Evolutionary conservation across 2,329 filamentous ascomycete species (phyloP).

Genomic region (Hymenoscyphus linearis): DNA sequence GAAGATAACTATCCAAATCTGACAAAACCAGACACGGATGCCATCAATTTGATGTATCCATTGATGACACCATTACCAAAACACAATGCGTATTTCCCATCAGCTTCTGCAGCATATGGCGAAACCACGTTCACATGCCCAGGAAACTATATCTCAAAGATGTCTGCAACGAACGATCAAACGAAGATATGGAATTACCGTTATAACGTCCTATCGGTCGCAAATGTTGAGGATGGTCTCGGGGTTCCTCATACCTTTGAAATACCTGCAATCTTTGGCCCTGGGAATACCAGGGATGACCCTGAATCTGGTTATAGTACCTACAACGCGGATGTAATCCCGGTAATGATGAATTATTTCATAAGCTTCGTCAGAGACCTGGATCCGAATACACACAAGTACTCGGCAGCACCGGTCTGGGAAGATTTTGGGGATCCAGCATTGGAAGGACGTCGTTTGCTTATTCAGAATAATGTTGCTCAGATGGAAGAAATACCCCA

Average conservation of each 20-base stretch:
- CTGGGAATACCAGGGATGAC: conserved; percentile 30
- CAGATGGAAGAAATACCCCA: conserved; percentile 27
- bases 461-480: conserved; percentile 25
- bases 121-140: conserved; percentile 46
- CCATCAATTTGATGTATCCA: conserved; percentile 32
- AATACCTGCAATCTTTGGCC: conserved; percentile 35
- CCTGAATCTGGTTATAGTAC: conserved; percentile 30
- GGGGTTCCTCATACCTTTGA: conserved; percentile 37
- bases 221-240: conserved; percentile 33
- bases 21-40: conserved; percentile 23
- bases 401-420: conserved; percentile 28
- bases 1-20: conserved; percentile 35
- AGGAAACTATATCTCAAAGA: conserved; percentile 37
- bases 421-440: conserved; percentile 19
- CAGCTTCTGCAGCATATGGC: conserved; percentile 38
- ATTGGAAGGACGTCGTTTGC: conserved; percentile 20
- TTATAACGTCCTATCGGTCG: conserved; percentile 40
- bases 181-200: conserved; percentile 42
- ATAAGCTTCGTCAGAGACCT: conserved; percentile 39
- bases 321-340: conserved; percentile 31
- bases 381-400: conserved; percentile 36
- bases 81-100: conserved; percentile 34
- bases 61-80: conserved; percentile 28
- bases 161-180: conserved; percentile 27
- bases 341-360: conserved; percentile 38